phyloP scores from a whole-genome alignment of 768 basidiomycete species.

The Tricholoma bakamatsutake region DNA sequence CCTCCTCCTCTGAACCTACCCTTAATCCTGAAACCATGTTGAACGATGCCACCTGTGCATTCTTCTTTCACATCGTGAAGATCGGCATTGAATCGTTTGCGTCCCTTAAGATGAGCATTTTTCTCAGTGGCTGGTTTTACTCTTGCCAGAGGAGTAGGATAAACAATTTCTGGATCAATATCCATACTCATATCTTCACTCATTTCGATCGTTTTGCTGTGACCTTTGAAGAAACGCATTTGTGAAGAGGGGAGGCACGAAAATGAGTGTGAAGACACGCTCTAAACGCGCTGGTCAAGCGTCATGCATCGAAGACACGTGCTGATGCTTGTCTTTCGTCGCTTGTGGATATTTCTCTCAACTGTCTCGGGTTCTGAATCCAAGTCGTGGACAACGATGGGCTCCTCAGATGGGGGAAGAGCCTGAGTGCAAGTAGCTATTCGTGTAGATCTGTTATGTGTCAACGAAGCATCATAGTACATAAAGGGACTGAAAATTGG shows the following conservation, averaged over 20 bases:
- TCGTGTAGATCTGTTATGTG: not conserved
- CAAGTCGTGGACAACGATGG: constrained; percentile 13
- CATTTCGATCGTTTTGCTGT: not conserved
- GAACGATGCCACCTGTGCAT: constrained; percentile 27
- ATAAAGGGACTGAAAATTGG: no score
- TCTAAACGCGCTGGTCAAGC: constrained; percentile 7
- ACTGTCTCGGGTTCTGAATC: constrained; percentile 15
- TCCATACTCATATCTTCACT: constrained; percentile 6
- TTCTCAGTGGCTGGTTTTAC: constrained; percentile 14
- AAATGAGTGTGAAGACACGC: constrained; percentile 5
- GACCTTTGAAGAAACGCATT: not conserved
- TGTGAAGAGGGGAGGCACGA: not conserved
- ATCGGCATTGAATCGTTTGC: constrained; percentile 53
- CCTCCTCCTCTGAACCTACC: constrained; percentile 27
- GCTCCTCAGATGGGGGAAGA: constrained; percentile 3
- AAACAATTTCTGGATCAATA: constrained; percentile 1
- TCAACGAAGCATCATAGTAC: not conserved
- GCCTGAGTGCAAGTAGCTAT: not conserved
- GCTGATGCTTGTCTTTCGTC: constrained; percentile 26
- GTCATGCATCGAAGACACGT: constrained; percentile 13
- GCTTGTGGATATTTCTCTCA: constrained; percentile 21
- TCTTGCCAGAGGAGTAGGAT: not conserved
- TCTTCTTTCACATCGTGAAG: constrained; percentile 39
- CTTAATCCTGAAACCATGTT: constrained; percentile 33
- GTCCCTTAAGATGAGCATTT: constrained; percentile 47